Base-by-base conservation (phyloP, 1,284 basidiomycete species). In the Melampsora americana region DNA sequence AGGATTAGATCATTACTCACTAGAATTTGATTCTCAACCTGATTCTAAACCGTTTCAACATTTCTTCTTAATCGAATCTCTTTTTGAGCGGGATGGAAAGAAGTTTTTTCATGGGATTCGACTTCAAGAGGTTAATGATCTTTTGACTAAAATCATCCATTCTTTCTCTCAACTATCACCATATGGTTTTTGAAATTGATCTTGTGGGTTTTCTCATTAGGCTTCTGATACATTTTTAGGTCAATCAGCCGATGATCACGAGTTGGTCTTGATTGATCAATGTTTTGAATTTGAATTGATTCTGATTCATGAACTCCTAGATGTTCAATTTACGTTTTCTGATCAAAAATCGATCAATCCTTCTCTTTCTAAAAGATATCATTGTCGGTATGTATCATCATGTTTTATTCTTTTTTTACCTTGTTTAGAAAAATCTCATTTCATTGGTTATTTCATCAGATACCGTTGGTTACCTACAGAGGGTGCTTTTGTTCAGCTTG, bases 261-360 rank as follows among this genome's bases (percentile, higher is more conserved):
- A 71, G 50, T 39, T 71, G 1, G 12, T 71, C n/a, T 71, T 71
- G 56, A 60, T 71, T 12, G 56, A 71, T 18, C 69, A 71, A 30
- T 71, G 69, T 30, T 71, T 62, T 28, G 69, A 71, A 71, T 48
- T 71, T 16, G 69, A 71, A 26, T 32, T 71, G n/a, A 48, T 30
- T 23, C n/a, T 28, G 4, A 26, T 64, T 28, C 5, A 28, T 18
- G 60, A 44, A 44, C 48, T 71, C 20, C 39, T 62, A 62, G 30
- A 62, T 20, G 56, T 71, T 1, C 7, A 32, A 1, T 71, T 56
- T 39, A 71, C 62, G 6, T 18, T 59, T 26, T 46, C 56, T 7
- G 23, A 16, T 6, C 28, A 44, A 6, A 23, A 42, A 0, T 42
- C 18, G 5, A 42, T 12, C 1, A 12, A 42, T 9, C 60, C 69